Evolutionary conservation across 1,284 basidiomycete species (phyloP), one percentile per base, ranked within the genome.

Genomic region (Coniophora puteana): DNA sequence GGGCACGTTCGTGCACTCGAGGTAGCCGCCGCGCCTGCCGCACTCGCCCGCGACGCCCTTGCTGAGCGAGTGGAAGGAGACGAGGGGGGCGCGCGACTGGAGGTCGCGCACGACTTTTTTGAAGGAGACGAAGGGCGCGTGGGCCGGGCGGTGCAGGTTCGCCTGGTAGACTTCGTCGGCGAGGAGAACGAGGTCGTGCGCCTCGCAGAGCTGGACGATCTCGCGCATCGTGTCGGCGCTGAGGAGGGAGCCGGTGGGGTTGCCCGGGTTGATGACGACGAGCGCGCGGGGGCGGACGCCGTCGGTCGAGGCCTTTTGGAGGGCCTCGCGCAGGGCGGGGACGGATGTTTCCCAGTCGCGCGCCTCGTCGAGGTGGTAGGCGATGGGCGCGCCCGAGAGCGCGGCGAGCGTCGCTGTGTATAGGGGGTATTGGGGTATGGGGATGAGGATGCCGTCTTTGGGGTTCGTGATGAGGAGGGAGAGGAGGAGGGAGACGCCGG

Each of bases 371-470:
- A 99, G 83, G 62, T 89, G 82, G 68, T 99, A 99, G 0, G 90
- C 88, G 29, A 98, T 69, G 0, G 91, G 71, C n/a, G 78, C 71
- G 17, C 93, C 93, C 35, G 76, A 72, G 63, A 81, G 83, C 55
- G 93, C 84, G 0, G 94, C 89, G 37, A 99, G 83, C 0, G 93
- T 86, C 17, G 95, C 95, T 32, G 93, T 96, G 68, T 98, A 97
- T 13, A 99, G 76, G 1, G 95, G 95, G 62, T 99, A 99, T 70
- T 99, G 95, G 1, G 95, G 95, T 50, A 99, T 98, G 18, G 95
- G 95, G 57, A 99, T 98, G 47, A 95, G 75, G 51, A 95, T 78
- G 8, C 90, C 93, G 37, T 80, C 77, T 16, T 74, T 72, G 4
- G 76, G 70, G 20, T 74, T 67, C 8, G 69, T 57, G 54, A 93